phyloP scores from a whole-genome alignment of 768 basidiomycete species.

The Serpula lacrymans region DNA sequence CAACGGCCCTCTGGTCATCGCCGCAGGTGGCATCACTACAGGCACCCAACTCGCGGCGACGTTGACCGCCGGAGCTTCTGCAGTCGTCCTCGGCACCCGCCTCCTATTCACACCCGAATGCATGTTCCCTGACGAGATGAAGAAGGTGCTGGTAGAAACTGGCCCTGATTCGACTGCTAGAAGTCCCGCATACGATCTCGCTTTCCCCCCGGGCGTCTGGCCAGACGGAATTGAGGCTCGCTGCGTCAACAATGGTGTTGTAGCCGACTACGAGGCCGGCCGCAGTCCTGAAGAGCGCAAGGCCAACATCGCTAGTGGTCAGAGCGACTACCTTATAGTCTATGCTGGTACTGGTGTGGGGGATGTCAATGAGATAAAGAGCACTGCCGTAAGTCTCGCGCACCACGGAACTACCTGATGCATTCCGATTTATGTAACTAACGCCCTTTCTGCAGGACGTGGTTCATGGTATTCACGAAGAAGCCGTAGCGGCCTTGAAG shows the following conservation, averaged over 20 bases:
- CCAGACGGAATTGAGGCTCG: slow-evolving; percentile 56
- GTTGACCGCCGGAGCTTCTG: slow-evolving; percentile 43
- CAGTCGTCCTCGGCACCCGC: slow-evolving; percentile 45
- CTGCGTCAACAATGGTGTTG: slow-evolving; percentile 49
- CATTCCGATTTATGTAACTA: background rate
- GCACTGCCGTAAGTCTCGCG: slow-evolving; percentile 19
- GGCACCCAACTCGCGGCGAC: slow-evolving; percentile 41
- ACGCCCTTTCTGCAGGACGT: no score
- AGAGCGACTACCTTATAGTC: slow-evolving; percentile 29
- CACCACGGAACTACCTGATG: slow-evolving; percentile 13
- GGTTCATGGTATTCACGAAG: slow-evolving; percentile 20
- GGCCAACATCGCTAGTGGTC: slow-evolving; percentile 29
- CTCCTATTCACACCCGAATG: slow-evolving; percentile 47
- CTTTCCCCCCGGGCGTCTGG: slow-evolving; percentile 47
- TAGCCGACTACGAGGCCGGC: slow-evolving; percentile 28
- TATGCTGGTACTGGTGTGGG: slow-evolving; percentile 45
- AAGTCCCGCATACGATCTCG: slow-evolving; percentile 55
- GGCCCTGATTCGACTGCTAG: slow-evolving; percentile 39
- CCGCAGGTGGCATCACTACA: slow-evolving; percentile 47
- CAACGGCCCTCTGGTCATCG: slow-evolving; percentile 34
- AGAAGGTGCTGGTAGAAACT: slow-evolving; percentile 43
- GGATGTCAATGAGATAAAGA: slow-evolving; percentile 28
- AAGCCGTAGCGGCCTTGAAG: slow-evolving; percentile 10
- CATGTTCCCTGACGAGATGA: slow-evolving; percentile 45
- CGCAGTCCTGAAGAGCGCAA: slow-evolving; percentile 27